Evolutionary conservation across 768 basidiomycete species (phyloP).

Genomic region (Termitomyces sp.): DNA sequence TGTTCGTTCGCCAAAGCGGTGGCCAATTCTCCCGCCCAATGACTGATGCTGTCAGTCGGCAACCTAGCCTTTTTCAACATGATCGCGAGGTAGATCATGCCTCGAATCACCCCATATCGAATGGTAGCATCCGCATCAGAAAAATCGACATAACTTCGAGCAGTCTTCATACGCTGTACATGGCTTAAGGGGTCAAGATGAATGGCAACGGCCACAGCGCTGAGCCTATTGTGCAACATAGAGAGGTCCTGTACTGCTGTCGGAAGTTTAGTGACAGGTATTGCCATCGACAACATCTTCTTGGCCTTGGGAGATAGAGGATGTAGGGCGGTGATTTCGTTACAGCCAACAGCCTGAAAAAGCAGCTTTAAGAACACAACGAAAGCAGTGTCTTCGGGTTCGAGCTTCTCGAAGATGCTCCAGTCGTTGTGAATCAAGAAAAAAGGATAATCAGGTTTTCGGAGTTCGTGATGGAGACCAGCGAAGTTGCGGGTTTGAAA

Average conservation of each 20-base stretch:
- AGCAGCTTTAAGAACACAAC: constrained; percentile 81
- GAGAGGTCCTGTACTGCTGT: constrained; percentile 59
- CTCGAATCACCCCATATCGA: constrained; percentile 71
- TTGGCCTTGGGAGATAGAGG: constrained; percentile 45
- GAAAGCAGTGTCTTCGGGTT: constrained; percentile 68
- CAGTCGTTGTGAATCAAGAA: constrained; percentile 64
- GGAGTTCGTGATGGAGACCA: constrained; percentile 56
- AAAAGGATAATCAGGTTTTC: constrained; percentile 59
- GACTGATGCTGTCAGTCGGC: constrained; percentile 49
- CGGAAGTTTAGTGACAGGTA: constrained; percentile 68
- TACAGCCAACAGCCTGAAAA: constrained; percentile 50
- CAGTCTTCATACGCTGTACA: constrained; percentile 57
- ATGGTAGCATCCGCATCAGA: constrained; percentile 60
- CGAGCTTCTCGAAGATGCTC: constrained; percentile 47
- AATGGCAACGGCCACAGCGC: constrained; percentile 66
- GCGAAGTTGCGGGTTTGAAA: constrained; percentile 78
- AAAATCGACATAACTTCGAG: constrained; percentile 68
- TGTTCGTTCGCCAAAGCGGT: constrained; percentile 56
- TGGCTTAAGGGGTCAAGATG: constrained; percentile 56
- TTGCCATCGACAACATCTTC: constrained; percentile 69
- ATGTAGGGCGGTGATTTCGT: constrained; percentile 27
- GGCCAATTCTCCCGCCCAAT: constrained; percentile 67
- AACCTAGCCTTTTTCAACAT: constrained; percentile 56
- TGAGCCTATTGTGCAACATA: constrained; percentile 81
- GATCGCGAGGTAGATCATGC: constrained; percentile 67